Conservation (phyloP, 2,329 filamentous ascomycete species). For the Rasamsonia emersonii region DNA sequence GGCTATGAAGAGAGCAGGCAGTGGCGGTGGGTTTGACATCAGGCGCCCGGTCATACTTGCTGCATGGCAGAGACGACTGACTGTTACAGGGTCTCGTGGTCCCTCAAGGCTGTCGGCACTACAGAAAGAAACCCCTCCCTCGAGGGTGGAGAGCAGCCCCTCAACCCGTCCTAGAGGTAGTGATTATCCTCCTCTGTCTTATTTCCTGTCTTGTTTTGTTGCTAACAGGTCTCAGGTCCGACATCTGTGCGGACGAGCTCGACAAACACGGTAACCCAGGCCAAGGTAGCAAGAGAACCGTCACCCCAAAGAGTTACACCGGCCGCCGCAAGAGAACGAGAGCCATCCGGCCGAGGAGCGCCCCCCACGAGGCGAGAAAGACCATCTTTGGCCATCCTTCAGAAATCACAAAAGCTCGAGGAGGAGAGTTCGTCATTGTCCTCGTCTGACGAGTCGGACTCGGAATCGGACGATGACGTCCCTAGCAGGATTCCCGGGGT, state of each 20-base stretch:
- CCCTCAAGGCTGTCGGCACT: conserved; percentile 31
- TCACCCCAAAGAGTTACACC: conserved; percentile 18
- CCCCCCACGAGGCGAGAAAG: conserved; percentile 19
- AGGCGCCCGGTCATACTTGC: no score
- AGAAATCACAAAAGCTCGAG: conserved; percentile 23
- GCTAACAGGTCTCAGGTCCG: conserved; percentile 6
- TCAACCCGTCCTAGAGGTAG: conserved; percentile 11
- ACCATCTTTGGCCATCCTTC: conserved; percentile 12
- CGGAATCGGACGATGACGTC: conserved; percentile 17
- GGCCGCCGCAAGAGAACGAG: conserved; percentile 18
- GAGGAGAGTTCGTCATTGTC: conserved; percentile 27
- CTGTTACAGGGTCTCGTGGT: conserved; percentile 26
- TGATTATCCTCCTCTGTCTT: conserved; percentile 1
- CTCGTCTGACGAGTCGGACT: conserved; percentile 20
- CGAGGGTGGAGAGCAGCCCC: conserved; percentile 17
- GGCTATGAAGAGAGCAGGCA: conserved; percentile 22
- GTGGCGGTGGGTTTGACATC: conserved; percentile 25
- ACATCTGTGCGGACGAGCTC: conserved; percentile 19
- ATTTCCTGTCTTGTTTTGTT: no score
- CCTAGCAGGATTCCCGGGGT: conserved; percentile 19
- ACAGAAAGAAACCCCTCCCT: conserved; percentile 21
- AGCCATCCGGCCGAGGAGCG: conserved; percentile 14
- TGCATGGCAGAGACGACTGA: neutral
- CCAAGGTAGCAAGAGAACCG: conserved; percentile 15
- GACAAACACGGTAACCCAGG: conserved; percentile 22